Conservation (phyloP, 331 rosid genomes). For the Quercus tomentella region DNA sequence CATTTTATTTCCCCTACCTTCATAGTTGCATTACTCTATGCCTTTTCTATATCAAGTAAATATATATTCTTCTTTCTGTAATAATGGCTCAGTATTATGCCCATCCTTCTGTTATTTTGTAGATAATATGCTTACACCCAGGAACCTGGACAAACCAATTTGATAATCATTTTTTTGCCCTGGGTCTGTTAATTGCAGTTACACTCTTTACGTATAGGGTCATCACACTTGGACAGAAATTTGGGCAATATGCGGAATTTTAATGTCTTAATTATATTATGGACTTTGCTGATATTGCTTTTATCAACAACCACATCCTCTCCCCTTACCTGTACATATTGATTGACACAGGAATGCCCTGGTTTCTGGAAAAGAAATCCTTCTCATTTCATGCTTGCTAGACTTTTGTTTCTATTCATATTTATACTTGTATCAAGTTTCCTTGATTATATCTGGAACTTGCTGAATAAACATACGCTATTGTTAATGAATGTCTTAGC, state of each 20-base stretch:
- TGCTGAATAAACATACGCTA: neutral
- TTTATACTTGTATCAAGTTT: neutral
- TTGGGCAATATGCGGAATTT: neutral
- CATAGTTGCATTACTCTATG: neutral
- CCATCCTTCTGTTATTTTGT: neutral
- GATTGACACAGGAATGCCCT: neutral
- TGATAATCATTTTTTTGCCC: neutral
- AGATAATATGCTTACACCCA: neutral
- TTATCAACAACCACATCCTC: neutral
- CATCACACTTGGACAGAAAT: neutral
- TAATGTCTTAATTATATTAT: neutral
- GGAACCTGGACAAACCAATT: neutral
- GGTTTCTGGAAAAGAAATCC: neutral
- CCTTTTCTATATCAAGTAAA: neutral
- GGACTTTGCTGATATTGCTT: neutral
- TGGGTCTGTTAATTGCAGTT: neutral
- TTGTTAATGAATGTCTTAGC: neutral
- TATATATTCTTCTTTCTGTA: neutral
- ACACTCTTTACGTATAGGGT: neutral
- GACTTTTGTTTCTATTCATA: neutral
- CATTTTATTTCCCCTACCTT: neutral
- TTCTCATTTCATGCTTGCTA: neutral
- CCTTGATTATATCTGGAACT: neutral
- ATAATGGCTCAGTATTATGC: neutral
- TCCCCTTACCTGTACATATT: neutral